phyloP scores from a whole-genome alignment of 345 rosid species.

The Hirschfeldia incana region DNA sequence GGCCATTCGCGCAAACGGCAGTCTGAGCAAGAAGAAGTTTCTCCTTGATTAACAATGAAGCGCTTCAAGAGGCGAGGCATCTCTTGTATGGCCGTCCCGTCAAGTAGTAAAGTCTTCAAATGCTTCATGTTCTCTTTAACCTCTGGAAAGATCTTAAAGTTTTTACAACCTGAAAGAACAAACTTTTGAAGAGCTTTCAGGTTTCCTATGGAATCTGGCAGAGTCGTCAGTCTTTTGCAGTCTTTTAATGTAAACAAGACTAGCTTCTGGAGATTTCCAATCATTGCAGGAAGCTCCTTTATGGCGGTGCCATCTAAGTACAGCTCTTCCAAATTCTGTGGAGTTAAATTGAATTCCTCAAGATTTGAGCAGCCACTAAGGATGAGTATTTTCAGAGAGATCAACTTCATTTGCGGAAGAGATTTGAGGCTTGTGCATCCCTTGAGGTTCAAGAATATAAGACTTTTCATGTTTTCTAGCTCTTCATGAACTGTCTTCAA shows the following conservation, averaged over 20 bases:
- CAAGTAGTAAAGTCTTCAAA: slow-evolving; percentile 25
- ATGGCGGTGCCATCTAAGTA: slow-evolving; percentile 1
- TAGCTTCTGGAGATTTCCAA: background rate
- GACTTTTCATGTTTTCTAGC: slow-evolving; percentile 21
- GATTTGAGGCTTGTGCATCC: slow-evolving; percentile 19
- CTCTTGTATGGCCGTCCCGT: slow-evolving; percentile 15
- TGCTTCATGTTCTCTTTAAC: slow-evolving; percentile 1
- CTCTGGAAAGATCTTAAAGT: slow-evolving; percentile 1
- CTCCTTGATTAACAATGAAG: background rate
- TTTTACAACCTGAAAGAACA: slow-evolving; percentile 23
- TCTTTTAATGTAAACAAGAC: background rate
- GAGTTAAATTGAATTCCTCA: background rate
- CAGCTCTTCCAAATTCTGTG: slow-evolving; percentile 8
- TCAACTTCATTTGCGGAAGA: slow-evolving; percentile 4
- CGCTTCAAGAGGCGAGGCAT: background rate
- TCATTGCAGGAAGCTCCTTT: slow-evolving; percentile 3
- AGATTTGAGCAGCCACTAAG: background rate
- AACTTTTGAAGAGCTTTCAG: slow-evolving; percentile 23
- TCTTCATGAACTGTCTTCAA: background rate
- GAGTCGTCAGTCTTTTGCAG: background rate
- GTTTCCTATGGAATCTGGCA: slow-evolving; percentile 6
- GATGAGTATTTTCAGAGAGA: background rate
- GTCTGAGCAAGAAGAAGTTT: background rate
- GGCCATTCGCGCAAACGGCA: slow-evolving; percentile 5
- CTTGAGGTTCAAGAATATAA: slow-evolving; percentile 19